Percentiles rank a stretch among this genome's conserved stretches.
Evolutionary conservation across 306 rosid species (phyloP).

Genomic region (Pyrus pyrifolia): DNA sequence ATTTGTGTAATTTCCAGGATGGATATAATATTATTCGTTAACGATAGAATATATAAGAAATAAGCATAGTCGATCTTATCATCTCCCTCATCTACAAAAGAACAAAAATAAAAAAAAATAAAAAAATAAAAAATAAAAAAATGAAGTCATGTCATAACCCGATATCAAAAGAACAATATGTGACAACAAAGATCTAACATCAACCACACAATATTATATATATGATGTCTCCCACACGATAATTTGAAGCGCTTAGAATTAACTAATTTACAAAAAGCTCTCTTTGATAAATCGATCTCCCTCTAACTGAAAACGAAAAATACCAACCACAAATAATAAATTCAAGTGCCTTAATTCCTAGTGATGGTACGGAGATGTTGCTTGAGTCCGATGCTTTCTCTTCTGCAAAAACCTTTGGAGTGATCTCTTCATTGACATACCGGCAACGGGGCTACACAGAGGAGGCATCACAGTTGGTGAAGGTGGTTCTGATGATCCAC

Average conservation of each 20-base stretch:
- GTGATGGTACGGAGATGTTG: conserved; percentile 31
- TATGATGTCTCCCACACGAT: too few relatives aligned
- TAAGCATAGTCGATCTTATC: too few relatives aligned
- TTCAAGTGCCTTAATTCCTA: background rate
- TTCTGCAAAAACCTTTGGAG: conserved; percentile 66
- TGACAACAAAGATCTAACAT: background rate
- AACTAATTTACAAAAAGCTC: background rate
- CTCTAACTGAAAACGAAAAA: background rate
- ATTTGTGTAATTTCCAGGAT: too few relatives aligned
- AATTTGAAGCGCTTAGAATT: background rate
- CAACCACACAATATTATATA: background rate
- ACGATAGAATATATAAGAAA: too few relatives aligned
- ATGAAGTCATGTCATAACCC: background rate
- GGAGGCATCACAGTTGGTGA: conserved; percentile 12
- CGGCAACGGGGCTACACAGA: conserved; percentile 23
- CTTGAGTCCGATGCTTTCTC: conserved; percentile 52
- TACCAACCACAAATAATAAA: background rate
- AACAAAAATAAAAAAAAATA: too few relatives aligned
- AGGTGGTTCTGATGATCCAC: conserved; percentile 6
- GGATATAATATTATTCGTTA: too few relatives aligned
- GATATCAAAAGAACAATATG: background rate
- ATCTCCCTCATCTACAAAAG: too few relatives aligned
- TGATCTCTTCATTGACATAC: conserved; percentile 58
- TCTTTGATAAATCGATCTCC: background rate
- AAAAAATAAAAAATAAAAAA: background rate